These are phyloP conservation scores for Dendrobium catenatum DNA, from an alignment of 106 monocot genomes.

Conservation along the genomic window DNA sequence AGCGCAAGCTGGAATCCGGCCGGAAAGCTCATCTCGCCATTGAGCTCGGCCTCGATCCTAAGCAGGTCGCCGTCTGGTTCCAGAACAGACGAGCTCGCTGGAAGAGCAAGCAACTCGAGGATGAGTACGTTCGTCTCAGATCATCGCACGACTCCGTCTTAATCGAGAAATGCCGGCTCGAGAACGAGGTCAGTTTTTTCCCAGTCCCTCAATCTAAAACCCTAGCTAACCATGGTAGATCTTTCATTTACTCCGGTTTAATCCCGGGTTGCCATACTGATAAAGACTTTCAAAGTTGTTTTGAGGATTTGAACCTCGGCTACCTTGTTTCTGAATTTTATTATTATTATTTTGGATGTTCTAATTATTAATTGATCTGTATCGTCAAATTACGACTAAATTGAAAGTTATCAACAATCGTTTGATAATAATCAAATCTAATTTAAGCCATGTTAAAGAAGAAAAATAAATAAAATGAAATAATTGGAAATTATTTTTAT, in stretches of 20 bases:
- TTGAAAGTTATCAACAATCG: no score
- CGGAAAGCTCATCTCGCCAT: constrained; percentile 43
- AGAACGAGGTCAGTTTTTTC: constrained; percentile 36
- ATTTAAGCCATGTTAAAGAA: no score
- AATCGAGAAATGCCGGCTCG: constrained; percentile 45
- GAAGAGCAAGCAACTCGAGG: constrained; percentile 58
- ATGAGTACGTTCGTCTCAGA: constrained; percentile 41
- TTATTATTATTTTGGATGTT: no score
- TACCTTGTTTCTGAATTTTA: no score
- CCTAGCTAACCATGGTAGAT: not conserved
- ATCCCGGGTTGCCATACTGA: not conserved
- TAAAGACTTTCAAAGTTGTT: not conserved
- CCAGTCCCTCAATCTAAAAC: not conserved
- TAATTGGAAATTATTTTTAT: no score
- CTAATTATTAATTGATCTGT: no score
- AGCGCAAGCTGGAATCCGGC: constrained; percentile 47
- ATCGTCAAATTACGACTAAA: no score
- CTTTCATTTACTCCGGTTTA: not conserved
- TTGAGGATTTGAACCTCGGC: no score
- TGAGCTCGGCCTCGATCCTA: constrained; percentile 54
- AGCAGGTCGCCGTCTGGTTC: constrained; percentile 80
- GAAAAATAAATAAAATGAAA: no score
- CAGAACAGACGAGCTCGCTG: constrained; percentile 62
- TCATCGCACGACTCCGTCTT: constrained; percentile 23
- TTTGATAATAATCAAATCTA: no score